A percentile compares a stretch with the other conserved stretches of the same genome.
phyloP scores from a whole-genome alignment of 306 rosid genomes.

The Castanea sativa region DNA sequence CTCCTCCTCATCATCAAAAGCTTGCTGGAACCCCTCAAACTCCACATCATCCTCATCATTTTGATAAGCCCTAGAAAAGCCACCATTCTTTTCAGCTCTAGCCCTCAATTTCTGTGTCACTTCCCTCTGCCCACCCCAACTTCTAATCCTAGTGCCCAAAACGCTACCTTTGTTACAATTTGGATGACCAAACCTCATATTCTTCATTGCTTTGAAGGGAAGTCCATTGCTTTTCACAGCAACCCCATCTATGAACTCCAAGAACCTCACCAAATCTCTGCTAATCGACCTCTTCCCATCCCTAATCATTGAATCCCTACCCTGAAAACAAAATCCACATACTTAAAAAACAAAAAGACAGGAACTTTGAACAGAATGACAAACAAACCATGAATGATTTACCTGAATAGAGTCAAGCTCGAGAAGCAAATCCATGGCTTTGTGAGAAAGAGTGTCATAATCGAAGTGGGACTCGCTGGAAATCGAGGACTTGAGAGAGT shows the following conservation, averaged over 20 bases:
- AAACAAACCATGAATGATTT: slow-evolving; percentile 7
- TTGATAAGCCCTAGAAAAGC: slow-evolving; percentile 42
- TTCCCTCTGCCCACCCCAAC: slow-evolving; percentile 40
- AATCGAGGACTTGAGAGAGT: slow-evolving; percentile 50
- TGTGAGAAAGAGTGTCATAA: slow-evolving; percentile 47
- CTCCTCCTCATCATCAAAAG: slow-evolving; percentile 38
- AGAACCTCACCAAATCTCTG: slow-evolving; percentile 63
- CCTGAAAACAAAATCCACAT: slow-evolving; percentile 32
- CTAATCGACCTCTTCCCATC: slow-evolving; percentile 64
- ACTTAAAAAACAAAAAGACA: not conserved
- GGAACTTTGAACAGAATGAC: not conserved
- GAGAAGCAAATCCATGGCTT: slow-evolving; percentile 63
- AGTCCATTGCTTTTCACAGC: slow-evolving; percentile 44
- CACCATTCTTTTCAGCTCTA: slow-evolving; percentile 71
- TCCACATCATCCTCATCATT: slow-evolving; percentile 46
- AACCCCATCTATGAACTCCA: slow-evolving; percentile 67
- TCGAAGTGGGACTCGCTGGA: slow-evolving; percentile 41
- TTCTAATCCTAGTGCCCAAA: slow-evolving; percentile 15
- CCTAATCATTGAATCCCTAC: slow-evolving; percentile 59
- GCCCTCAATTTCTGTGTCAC: slow-evolving; percentile 60
- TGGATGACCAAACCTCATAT: slow-evolving; percentile 35
- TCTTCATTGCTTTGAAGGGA: slow-evolving; percentile 40
- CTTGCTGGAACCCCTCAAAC: slow-evolving; percentile 43
- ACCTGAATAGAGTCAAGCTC: slow-evolving; percentile 79
- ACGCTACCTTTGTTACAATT: slow-evolving; percentile 35